Conservation (phyloP, 73 alveolate genomes). For the Blepharisma stoltei region DNA sequence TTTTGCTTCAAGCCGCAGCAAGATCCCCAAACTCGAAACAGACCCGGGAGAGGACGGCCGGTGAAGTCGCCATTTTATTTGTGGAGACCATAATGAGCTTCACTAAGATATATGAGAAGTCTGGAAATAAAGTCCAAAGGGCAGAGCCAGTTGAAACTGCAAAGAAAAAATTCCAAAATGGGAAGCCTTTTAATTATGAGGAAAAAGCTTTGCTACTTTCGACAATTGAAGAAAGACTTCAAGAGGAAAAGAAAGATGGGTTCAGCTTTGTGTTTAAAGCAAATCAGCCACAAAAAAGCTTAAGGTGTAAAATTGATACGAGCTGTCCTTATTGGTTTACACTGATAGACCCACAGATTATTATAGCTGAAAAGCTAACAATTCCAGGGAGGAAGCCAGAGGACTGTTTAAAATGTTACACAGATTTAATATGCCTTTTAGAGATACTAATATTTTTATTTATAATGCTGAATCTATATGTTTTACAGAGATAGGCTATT, state of each 20-base stretch:
- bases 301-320: background rate
- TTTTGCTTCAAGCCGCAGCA: too few relatives aligned
- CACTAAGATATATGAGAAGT: background rate
- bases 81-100: background rate
- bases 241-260: background rate
- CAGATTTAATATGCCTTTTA: background rate
- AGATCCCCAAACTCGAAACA: too few relatives aligned
- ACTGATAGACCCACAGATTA: background rate
- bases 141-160: background rate
- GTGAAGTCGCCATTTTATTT: too few relatives aligned
- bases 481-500: too few relatives aligned
- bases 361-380: background rate
- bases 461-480: too few relatives aligned
- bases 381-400: background rate
- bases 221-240: background rate
- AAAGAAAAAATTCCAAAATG: background rate
- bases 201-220: background rate
- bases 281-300: background rate
- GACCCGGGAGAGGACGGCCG: too few relatives aligned
- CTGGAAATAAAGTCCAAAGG: background rate
- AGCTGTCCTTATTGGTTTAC: background rate
- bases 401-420: background rate
- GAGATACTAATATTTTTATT: too few relatives aligned
- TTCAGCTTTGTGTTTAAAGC: background rate
- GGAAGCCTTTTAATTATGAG: constrained; percentile 13